Evolutionary conservation across 1,139 yeast genomes (phyloP), one percentile per base, ranked within the genome.

Genomic region (Barnettozyma hawaiiensis): DNA sequence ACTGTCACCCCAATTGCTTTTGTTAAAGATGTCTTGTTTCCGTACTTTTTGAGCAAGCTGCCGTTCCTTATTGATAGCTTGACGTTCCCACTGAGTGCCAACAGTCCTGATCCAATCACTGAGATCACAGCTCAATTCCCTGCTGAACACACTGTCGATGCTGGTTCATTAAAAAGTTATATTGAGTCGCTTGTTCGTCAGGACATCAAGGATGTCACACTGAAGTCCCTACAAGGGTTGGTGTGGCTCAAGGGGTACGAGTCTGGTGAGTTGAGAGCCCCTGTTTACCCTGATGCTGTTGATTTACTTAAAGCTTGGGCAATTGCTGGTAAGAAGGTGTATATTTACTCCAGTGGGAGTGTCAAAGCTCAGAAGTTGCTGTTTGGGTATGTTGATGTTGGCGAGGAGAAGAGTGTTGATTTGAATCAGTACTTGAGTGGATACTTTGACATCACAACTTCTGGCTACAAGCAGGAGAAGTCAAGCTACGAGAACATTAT

Each of bases 321-420:
- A 7, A 10, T 23, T 0, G 51, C 51, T 9, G 54, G 55, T 1
- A 50, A 54, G 21, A 64, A 66, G 7, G 67, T 86, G 0, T 85
- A 72, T 58, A 87, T 90, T 16, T 90, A 90, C 63, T 87, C 97
- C 0, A 85, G 95, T n/a, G 97, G 97, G 1, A 82, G 94, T 40
- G 78, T 90, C 27, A 75, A 78, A 45, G 97, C 97, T 0, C 97
- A 90, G 56, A 81, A 81, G 49, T 65, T 89, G 47, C 66, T 90
- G 45, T 86, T 90, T 58, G 71, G 71, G 0, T 75, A 85, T 58
- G 90, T 85, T 6, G 62, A 65, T 37, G 59, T 61, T 19, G 36
- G 31, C 5, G 58, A 60, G 28, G 55, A 53, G 5, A 48, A 47
- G 5, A 54, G 58, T 28, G 53, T 63, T 16, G 83, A 85, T 60